Evolutionary conservation across 1,139 yeast genomes (phyloP), one percentile per base, ranked within the genome.

Genomic region (Chernovozyma aurita): DNA sequence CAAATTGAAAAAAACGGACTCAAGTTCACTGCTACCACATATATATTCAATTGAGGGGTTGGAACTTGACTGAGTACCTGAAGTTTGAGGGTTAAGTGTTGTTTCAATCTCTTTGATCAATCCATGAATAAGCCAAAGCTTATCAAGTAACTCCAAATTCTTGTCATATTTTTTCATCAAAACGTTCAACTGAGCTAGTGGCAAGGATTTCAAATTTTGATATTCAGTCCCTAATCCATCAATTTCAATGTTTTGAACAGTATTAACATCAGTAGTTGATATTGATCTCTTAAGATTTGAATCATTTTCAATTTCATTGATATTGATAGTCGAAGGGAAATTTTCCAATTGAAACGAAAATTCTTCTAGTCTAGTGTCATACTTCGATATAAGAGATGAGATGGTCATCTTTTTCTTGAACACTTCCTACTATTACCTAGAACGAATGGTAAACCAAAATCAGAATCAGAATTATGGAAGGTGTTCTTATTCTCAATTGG

Each of bases 101-200:
- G 18, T 15, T 28, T 50, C 50, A 14, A 55, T 52, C 36, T 61
- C 63, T 11, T 44, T 40, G 4, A 57, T 37, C 9, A 54, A 42
- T 3, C 49, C 53, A 26, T 48, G 49, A 8, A 59, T 40, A 6
- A 48, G 44, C 56, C 56, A 52, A 21, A 61, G 44, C 20, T 43
- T 46, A 24, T 53, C 52, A 37, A 61, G 47, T n/a, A 45, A 39
- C 5, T 35, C 39, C 24, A 58, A 43, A 18, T 41, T 45, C 6
- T 31, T 34, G 4, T 50, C 50, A n/a, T 45, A 42, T 3, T 38
- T 28, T 20, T 44, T 44, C 17, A 49, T 43, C 27, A 48, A 45
- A 3, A 48, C 45, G 34, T 55, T 55, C 39, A 61, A 45, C 29
- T 55, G 50, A 15, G 53, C 38, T 29, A 58, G 25, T 27, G 25